Base-by-base conservation (phyloP, 257 asterid species). In the Solanum ossicruentum region DNA sequence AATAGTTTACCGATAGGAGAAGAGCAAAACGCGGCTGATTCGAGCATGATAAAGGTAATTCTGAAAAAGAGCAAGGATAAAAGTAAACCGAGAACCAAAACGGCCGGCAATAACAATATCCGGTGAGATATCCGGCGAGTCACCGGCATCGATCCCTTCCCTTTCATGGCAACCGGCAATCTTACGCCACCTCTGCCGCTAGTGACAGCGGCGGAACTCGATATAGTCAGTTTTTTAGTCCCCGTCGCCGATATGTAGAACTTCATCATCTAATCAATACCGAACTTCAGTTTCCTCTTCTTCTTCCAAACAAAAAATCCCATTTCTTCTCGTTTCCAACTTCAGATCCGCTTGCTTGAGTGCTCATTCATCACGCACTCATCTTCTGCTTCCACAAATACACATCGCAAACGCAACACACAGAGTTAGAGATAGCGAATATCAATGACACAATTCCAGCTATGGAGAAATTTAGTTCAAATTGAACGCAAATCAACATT, bases 1-100 rank as follows among this genome's bases (percentile, higher is more conserved):
- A 32, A 67, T 2, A 7, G 28, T 23, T 89, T 92, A 93, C 97
- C 97, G 18, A 91, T 60, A 23, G 98, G 81, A 77, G 97, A 90
- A 67, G 97, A 91, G 89, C 95, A 95, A 69, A 91, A 85, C 9
- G 93, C 89, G 16, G 97, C 93, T 60, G 97, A 93, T 88, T 95
- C 95, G 16, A 93, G 93, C 47, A 86, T 88, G 17, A 95, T 71
- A 80, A 95, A 87, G 85, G 97, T 92, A 87, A 92, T 86, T 86
- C 94, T 85, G 63, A 95, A 36, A 67, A 93, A 89, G 32, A 94
- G 89, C 55, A 92, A 89, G 8, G 98, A 91, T 84, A 93, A 83
- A 78, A 93, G 80, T 57, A 95, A 85, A 23, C 94, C 92, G 47
- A 91, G 84, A 89, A 93, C 41, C 88, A 92, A 75, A 18, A 87